Percentiles rank a stretch among this genome's conserved stretches.
phyloP scores from a whole-genome alignment of 345 rosid species.

The Brassica juncea region DNA sequence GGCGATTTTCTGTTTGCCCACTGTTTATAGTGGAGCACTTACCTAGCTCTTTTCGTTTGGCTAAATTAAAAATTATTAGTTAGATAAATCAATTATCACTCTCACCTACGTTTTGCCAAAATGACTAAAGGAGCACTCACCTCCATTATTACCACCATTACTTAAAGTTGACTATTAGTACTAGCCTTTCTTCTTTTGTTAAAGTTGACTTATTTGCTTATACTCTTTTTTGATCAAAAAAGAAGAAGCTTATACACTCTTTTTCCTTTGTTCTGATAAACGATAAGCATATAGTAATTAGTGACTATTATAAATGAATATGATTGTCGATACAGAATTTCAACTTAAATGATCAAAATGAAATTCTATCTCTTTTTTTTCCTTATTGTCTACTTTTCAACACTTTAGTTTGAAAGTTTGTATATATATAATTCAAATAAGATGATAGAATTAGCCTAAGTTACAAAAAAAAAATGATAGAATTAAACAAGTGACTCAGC shows the following conservation, averaged over 20 bases:
- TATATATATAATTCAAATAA: neutral
- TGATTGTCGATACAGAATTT: neutral
- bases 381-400: neutral
- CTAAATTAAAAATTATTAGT: slow-evolving; percentile 5
- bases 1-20: slow-evolving; percentile 32
- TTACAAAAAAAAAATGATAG: neutral
- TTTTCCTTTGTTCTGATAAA: neutral
- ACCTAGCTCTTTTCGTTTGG: slow-evolving; percentile 28
- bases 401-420: neutral
- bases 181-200: neutral
- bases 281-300: neutral
- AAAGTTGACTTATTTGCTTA: neutral
- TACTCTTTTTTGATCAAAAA: neutral
- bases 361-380: neutral
- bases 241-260: neutral
- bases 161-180: slow-evolving; percentile 2
- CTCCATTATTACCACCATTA: slow-evolving; percentile 1
- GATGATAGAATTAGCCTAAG: neutral
- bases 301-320: neutral
- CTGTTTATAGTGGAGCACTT: slow-evolving; percentile 43
- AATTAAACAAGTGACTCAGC: neutral
- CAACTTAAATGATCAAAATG: neutral
- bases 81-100: slow-evolving; percentile 17
- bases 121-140: neutral
- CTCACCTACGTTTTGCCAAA: neutral